phyloP scores from a whole-genome alignment of 2,329 filamentous ascomycete genomes.

The Lecanicillium sp. region DNA sequence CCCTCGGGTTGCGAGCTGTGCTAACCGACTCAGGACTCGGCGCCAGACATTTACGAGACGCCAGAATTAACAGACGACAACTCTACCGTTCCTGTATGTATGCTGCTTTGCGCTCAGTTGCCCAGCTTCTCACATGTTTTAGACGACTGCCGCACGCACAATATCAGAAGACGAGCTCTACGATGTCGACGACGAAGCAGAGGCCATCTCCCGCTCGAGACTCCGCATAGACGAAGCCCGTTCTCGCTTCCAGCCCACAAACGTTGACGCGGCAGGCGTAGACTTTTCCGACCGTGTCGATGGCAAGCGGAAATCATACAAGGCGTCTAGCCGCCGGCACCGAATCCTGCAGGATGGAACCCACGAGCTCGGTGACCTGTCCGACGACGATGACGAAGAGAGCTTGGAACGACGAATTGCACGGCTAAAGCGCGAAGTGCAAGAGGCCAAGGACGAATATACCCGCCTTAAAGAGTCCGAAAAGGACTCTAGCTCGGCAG shows the following conservation, averaged over 20 bases:
- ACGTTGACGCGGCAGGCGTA: conserved; percentile 68
- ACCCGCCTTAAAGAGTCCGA: conserved; percentile 43
- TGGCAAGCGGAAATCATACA: conserved; percentile 77
- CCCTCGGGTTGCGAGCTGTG: conserved; percentile 10
- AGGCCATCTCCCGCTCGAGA: conserved; percentile 67
- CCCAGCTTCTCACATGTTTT: conserved; percentile 13
- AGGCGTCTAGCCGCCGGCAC: conserved; percentile 60
- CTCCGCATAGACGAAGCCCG: conserved; percentile 75
- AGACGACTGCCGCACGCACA: conserved; percentile 49
- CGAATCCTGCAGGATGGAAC: conserved; percentile 55
- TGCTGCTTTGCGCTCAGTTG: background rate
- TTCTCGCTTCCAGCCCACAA: conserved; percentile 66
- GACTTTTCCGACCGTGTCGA: conserved; percentile 88
- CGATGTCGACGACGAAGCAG: conserved; percentile 53
- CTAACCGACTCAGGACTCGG: conserved; percentile 59
- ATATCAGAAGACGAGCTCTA: conserved; percentile 56
- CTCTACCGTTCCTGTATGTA: conserved; percentile 70
- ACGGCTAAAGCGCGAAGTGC: conserved; percentile 73
- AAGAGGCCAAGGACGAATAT: conserved; percentile 60
- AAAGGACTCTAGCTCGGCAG: conserved; percentile 35
- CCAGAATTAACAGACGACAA: conserved; percentile 86
- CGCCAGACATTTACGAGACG: conserved; percentile 94
- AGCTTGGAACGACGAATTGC: conserved; percentile 72
- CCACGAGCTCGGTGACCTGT: conserved; percentile 64
- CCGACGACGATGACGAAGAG: conserved; percentile 67